Percentiles rank a stretch among this genome's conserved stretches.
phyloP scores from a whole-genome alignment of 2,329 filamentous ascomycete species.

The Pseudogymnoascus sp. region DNA sequence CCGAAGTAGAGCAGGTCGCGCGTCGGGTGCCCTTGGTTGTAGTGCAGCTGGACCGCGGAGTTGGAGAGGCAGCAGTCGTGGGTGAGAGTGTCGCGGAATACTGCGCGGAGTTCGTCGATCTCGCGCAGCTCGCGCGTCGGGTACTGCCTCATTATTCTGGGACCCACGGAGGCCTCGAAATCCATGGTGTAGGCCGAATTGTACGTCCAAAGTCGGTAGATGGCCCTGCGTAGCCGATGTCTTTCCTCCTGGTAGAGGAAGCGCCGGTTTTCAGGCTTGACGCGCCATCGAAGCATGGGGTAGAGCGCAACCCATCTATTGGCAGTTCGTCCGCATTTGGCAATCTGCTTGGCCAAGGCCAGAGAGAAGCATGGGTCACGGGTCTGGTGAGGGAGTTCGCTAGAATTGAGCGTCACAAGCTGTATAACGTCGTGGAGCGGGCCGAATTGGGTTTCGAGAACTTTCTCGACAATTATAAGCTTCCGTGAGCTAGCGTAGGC shows the following conservation, averaged over 20 bases:
- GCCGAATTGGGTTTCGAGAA: constrained; percentile 8
- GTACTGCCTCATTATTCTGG: not conserved
- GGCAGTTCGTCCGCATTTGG: constrained; percentile 24
- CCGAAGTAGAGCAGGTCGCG: constrained; percentile 6
- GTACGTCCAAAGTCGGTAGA: constrained; percentile 29
- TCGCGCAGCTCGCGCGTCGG: constrained; percentile 3
- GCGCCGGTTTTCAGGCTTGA: constrained; percentile 24
- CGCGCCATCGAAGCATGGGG: constrained; percentile 26
- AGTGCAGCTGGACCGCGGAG: constrained; percentile 22
- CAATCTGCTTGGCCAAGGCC: constrained; percentile 19
- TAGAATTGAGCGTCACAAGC: constrained; percentile 10
- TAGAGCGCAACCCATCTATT: constrained; percentile 27
- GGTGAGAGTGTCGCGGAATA: constrained; percentile 23
- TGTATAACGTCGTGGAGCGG: constrained; percentile 10
- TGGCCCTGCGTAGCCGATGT: constrained; percentile 22
- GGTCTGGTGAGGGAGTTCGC: not conserved
- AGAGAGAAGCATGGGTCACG: constrained; percentile 10
- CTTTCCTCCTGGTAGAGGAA: constrained; percentile 23
- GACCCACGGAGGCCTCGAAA: not conserved
- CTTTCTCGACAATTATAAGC: constrained; percentile 7
- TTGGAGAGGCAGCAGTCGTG: constrained; percentile 25
- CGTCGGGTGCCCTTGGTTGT: constrained; percentile 13
- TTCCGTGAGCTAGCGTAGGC: constrained; percentile 7
- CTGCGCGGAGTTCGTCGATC: constrained; percentile 22
- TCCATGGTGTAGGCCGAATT: constrained; percentile 26